phyloP scores from a whole-genome alignment of 805 yeast genomes.

The Candida stauntonica region DNA sequence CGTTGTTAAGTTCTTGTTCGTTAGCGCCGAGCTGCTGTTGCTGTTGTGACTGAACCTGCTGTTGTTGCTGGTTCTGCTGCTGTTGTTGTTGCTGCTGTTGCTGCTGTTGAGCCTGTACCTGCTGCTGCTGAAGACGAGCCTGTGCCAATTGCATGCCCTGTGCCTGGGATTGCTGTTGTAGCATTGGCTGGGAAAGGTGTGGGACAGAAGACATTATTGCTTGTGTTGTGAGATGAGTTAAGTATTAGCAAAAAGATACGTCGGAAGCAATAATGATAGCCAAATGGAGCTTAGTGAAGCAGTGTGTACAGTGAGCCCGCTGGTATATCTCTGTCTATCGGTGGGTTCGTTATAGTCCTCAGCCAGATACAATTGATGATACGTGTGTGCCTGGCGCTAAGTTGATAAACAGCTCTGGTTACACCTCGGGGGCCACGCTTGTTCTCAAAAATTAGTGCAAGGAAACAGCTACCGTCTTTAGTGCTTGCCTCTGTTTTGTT shows the following conservation, averaged over 20 bases:
- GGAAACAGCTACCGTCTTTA: no score
- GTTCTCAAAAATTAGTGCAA: no score
- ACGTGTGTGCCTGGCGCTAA: no score
- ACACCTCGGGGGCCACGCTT: no score
- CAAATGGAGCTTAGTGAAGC: no score
- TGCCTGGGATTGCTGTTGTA: neutral
- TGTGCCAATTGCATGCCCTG: conserved; percentile 1
- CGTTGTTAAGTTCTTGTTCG: conserved; percentile 34
- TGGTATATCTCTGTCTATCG: no score
- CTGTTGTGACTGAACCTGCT: conserved; percentile 2
- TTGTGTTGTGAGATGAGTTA: neutral
- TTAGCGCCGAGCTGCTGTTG: conserved; percentile 30
- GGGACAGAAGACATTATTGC: conserved; percentile 4
- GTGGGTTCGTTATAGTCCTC: no score
- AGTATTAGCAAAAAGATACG: neutral
- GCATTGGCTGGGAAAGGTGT: conserved; percentile 4
- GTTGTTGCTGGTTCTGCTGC: conserved; percentile 6
- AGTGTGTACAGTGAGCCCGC: no score
- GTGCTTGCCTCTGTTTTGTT: no score
- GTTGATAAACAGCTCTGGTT: no score
- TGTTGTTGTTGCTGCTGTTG: conserved; percentile 6
- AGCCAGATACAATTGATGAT: no score
- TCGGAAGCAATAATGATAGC: no score
- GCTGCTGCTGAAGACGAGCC: conserved; percentile 6
- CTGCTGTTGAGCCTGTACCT: conserved; percentile 5